A percentile compares a stretch with the other conserved stretches of the same genome.
Conservation (phyloP, 441 rosid genomes). For the Aleurites moluccanus region DNA sequence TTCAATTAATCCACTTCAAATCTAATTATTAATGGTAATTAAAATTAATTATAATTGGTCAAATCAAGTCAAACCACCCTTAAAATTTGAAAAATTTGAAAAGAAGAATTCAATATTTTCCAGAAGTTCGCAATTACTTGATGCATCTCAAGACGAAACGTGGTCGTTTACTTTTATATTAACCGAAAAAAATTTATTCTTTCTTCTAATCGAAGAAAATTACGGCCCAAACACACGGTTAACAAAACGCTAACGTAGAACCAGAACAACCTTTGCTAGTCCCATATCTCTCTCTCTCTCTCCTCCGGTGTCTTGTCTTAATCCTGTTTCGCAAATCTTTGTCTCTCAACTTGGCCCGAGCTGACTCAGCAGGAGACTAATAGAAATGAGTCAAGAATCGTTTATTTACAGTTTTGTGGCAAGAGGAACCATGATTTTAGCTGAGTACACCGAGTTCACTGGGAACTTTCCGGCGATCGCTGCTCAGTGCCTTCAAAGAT, state of each 20-base stretch:
- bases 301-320: constrained; percentile 14
- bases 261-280: constrained; percentile 5
- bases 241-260: constrained; percentile 2
- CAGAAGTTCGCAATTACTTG: too few relatives aligned
- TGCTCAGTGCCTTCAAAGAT: constrained; percentile 73
- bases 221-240: constrained; percentile 20
- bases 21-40: neutral
- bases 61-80: neutral
- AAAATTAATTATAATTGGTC: neutral
- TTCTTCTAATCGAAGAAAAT: constrained; percentile 26
- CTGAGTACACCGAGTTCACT: constrained; percentile 87
- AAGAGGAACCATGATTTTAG: constrained; percentile 76
- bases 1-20: neutral
- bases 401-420: constrained; percentile 93
- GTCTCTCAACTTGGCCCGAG: constrained; percentile 6
- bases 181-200: neutral
- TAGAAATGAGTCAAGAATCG: constrained; percentile 67
- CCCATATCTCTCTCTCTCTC: neutral
- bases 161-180: neutral
- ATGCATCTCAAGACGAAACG: neutral
- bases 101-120: neutral
- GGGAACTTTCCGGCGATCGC: constrained; percentile 89
- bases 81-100: neutral
- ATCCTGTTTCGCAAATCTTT: constrained; percentile 7
- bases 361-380: constrained; percentile 26